Base-by-base conservation (phyloP, 1,139 yeast genomes). In the Taphrina betulina region DNA sequence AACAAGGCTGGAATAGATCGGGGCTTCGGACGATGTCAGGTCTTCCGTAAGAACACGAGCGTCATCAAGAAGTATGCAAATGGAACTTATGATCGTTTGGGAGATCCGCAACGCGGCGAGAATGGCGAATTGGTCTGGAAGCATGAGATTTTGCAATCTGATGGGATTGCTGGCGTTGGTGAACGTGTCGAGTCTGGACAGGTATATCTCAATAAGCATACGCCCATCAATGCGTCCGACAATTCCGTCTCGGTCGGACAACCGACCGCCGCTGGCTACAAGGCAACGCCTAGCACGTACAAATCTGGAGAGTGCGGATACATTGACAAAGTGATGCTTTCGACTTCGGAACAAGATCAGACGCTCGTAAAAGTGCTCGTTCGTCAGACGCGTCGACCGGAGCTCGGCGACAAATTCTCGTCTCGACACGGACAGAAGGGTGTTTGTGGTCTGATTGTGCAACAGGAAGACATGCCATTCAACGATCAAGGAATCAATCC, bases 361-460 rank as follows among this genome's bases (percentile, higher is more conserved):
- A 95, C 96, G 0, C 76, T 92, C 61, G 85, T 92, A 66, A 92
- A 92, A 71, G 97, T 92, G 2, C 74, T 92, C 54, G 73, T 92
- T 60, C 80, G 99, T 68, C 99, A 94, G 70, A 89, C 96, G 1
- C 83, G 99, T 75, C 80, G 98, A 69, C 99, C 99, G 0, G 99
- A 92, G 71, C 75, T 92, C 58, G 99, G 99, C 60, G 99, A 92
- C 69, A 92, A 92, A 71, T 92, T 94, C 66, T 89, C 96, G 2
- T 88, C 96, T 1, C 83, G 97, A 70, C 96, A 89, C 71, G 98
- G 98, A 31, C 98, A 92, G 71, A 92, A 92, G 75, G 98, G 98
- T 79, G 97, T 92, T 31, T 90, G 97, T 76, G 97, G 97, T 71
- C 87, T 90, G 64, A 92, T 90, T 70, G 96, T 90, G 12, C 90